Percentiles rank a stretch among this genome's conserved stretches.
Conservation (phyloP, 768 basidiomycete genomes). For the Russula emetica region DNA sequence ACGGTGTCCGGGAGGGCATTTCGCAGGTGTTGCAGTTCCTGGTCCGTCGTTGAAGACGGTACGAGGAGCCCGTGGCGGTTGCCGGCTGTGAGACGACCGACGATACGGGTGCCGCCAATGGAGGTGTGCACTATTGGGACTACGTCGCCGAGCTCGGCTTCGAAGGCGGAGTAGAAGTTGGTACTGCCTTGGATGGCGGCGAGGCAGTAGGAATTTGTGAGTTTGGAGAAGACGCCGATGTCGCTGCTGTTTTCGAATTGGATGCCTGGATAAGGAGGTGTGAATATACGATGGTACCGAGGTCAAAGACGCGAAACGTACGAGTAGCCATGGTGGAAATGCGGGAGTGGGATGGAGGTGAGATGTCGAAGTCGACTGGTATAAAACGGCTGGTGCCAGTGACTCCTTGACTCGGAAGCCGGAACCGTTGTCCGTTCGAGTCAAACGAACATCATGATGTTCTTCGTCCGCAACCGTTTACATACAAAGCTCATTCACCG, state of each 20-base stretch:
- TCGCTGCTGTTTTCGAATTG: constrained; percentile 95
- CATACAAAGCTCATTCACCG: neutral
- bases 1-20: constrained; percentile 93
- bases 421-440: neutral
- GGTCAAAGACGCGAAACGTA: constrained; percentile 35
- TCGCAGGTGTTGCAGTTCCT: constrained; percentile 95
- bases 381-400: no score
- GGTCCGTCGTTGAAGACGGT: constrained; percentile 92
- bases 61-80: constrained; percentile 98
- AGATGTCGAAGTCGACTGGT: neutral
- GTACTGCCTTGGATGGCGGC: constrained; percentile 89
- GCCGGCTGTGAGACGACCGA: constrained; percentile 92
- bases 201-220: constrained; percentile 98
- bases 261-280: constrained; percentile 50
- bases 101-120: constrained; percentile 90
- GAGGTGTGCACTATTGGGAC: constrained; percentile 95
- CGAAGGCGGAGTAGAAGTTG: constrained; percentile 98
- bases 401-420: neutral
- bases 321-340: constrained; percentile 58
- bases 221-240: constrained; percentile 94
- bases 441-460: constrained; percentile 17
- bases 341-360: neutral
- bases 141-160: constrained; percentile 88
- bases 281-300: neutral
- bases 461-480: constrained; percentile 6